Evolutionary conservation across 1,139 yeast genomes (phyloP), one percentile per base, ranked within the genome.

Genomic region (Suhomyces panamericanus): DNA sequence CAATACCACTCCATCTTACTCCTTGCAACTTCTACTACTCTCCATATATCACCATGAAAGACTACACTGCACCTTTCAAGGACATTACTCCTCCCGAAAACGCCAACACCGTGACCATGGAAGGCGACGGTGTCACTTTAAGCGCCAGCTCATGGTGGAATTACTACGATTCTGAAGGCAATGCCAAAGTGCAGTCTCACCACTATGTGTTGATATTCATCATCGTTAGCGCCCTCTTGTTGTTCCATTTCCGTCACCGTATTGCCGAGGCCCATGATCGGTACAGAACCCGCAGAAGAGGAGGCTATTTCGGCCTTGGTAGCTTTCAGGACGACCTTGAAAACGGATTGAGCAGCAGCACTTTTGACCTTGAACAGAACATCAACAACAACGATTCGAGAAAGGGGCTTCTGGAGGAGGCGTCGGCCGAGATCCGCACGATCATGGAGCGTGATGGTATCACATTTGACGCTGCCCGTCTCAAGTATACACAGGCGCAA

Each of bases 391-490:
- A 67, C 30, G 96, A 87, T 56, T 39, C 68, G 0, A 73, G 96
- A 44, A 57, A 66, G 13, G 95, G 95, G 0, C 68, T 87, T 36
- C 83, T 80, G 59, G 79, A 70, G 32, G 59, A 51, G 5, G 80
- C 87, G 3, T 83, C 81, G 58, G 56, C 56, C 12, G 76, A 70
- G 44, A 80, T 87, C 14, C 67, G 69, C 47, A 54, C 62, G 30
- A 67, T 86, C 15, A 87, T 87, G 95, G 57, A 67, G 6, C 63
- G 68, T 22, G 58, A 66, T 34, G 59, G 69, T 20, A 46, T 85
- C 31, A 57, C 77, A 1, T 87, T 87, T 61, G 96, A 87, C 58
- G 81, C 81, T 38, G 96, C 96, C 1, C 69, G 96, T 45, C 63
- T 78, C 11, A 59, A 70, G 42, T 83, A 77, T 55, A 75, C 80